Evolutionary conservation across 2,329 filamentous ascomycete species (phyloP).

Genomic region (Monilinia fructicola): DNA sequence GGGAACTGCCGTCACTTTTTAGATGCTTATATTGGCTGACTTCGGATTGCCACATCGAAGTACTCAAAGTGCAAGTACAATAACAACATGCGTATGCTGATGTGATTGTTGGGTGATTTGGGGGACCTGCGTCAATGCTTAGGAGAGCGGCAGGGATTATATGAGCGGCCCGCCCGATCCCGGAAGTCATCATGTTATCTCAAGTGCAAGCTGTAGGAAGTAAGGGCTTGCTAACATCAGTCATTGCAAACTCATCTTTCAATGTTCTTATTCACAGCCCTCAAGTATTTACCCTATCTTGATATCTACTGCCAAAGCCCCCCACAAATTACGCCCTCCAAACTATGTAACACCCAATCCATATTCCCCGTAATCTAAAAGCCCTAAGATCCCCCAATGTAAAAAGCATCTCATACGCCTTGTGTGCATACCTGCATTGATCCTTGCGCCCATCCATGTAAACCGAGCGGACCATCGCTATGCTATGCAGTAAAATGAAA

Average conservation of each 20-base stretch:
- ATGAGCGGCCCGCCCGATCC: not conserved
- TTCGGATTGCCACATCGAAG: not conserved
- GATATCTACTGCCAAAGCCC: constrained; percentile 15
- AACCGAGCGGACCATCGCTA: constrained; percentile 29
- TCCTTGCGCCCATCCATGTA: constrained; percentile 31
- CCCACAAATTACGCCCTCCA: constrained; percentile 4
- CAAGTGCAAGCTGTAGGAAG: not conserved
- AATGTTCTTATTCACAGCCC: constrained; percentile 3
- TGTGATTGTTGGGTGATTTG: not conserved
- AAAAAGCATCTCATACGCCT: constrained; percentile 26
- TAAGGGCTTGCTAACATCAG: not conserved
- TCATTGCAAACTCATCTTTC: not conserved
- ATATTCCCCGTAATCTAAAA: constrained; percentile 26
- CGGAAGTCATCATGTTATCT: not conserved
- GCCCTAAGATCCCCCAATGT: constrained; percentile 16
- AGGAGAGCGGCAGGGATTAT: too few relatives aligned
- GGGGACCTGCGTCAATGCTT: not conserved
- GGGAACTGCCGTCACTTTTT: not conserved
- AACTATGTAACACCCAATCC: constrained; percentile 5
- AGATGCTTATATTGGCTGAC: not conserved
- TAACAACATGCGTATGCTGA: not conserved
- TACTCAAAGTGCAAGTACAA: not conserved
- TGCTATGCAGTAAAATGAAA: constrained; percentile 33
- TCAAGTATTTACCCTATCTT: constrained; percentile 11
- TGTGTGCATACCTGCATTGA: constrained; percentile 26